Conservation (phyloP, 1,284 basidiomycete species). For the Mycosarcoma mackinlayi region DNA sequence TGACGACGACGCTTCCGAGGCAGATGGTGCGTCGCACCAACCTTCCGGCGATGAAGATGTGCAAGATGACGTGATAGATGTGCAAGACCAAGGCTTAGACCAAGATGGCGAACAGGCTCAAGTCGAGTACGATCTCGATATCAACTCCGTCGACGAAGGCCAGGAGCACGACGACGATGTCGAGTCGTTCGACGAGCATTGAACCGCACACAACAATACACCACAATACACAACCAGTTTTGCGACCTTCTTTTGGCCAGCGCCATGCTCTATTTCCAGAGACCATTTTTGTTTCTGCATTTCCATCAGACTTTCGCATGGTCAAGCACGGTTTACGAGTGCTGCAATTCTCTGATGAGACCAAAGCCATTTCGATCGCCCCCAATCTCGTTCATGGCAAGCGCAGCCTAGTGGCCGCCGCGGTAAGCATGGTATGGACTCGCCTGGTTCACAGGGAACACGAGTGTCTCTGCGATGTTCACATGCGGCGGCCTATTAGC, state of each 20-base stretch:
- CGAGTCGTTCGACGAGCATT: constrained; percentile 20
- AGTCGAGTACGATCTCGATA: constrained; percentile 8
- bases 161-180: constrained; percentile 19
- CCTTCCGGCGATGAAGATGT: neutral
- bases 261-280: too few species aligned
- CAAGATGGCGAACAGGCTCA: constrained; percentile 4
- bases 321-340: too few species aligned
- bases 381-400: neutral
- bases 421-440: constrained; percentile 58
- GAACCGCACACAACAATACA: too few species aligned
- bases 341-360: too few species aligned
- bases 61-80: constrained; percentile 9
- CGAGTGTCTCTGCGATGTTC: constrained; percentile 60
- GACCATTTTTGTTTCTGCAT: neutral
- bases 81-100: constrained; percentile 2
- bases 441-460: constrained; percentile 65
- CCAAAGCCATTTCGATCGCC: neutral
- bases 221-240: neutral
- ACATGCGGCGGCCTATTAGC: constrained; percentile 75
- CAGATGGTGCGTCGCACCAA: neutral
- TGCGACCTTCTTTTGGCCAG: too few species aligned
- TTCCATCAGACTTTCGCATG: too few species aligned
- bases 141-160: constrained; percentile 9
- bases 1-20: neutral
- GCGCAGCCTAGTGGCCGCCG: constrained; percentile 18